Base-by-base conservation (phyloP, 106 monocot species). In the Allium cepa region DNA sequence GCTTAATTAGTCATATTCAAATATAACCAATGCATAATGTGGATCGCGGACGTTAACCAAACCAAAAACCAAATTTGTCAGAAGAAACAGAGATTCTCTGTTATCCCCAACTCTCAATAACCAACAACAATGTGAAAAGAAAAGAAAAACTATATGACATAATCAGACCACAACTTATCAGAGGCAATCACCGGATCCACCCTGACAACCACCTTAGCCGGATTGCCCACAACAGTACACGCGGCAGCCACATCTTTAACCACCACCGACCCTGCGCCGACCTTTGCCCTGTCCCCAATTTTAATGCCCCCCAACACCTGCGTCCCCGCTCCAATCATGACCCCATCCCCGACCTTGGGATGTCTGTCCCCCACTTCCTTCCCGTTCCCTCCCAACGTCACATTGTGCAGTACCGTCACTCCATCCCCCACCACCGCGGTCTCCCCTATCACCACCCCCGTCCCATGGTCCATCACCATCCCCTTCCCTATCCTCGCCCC, bases 211-310 rank as follows among this genome's bases (percentile, higher is more conserved):
- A 78, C 27, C 62, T 68, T 77, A 5, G 82, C 82, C 59, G 85
- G 89, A 57, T 85, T 90, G 17, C 89, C 89, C 10, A 90, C 89
- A 9, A 82, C 89, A 4, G 89, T 90, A 17, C 80, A 79, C 70
- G 75, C 17, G 5, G 82, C 71, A 13, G 89, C 82, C 49, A 90
- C 82, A 0, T 68, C 67, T 75, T 82, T 82, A n/a, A 89, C 46
- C 77, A 89, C 85, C 63, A 89, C 85, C 22, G 89, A 82, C 49
- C 85, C 89, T 7, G 89, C 89, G 5, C 85, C 85, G 4, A 90
- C 60, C 73, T 90, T 90, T 6, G 89, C 82, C 7, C 89, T 77
- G 8, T 69, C 72, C 17, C 85, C 85, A 59, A 85, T 48, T 56
- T 49, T 69, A 12, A 90, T 78, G 46, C 71, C 80, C 7, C 89